phyloP scores from a whole-genome alignment of 2,329 filamentous ascomycete genomes.

The Trichoderma sp. region DNA sequence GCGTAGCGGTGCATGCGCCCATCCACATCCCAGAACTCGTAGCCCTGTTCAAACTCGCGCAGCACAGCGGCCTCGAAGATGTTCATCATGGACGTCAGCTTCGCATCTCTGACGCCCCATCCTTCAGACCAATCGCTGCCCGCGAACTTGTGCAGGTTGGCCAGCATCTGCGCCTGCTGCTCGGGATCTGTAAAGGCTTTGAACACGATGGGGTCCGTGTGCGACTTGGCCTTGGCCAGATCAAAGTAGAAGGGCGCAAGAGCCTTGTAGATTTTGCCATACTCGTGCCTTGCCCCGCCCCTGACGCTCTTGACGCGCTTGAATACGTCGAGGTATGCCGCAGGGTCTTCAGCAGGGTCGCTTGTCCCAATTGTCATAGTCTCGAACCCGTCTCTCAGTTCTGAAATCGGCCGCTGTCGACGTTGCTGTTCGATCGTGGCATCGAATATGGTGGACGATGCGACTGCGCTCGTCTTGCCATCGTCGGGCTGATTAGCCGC shows the following conservation, averaged over 20 bases:
- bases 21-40: conserved; percentile 83
- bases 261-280: conserved; percentile 84
- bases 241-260: conserved; percentile 87
- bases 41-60: conserved; percentile 89
- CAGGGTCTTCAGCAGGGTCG: conserved; percentile 55
- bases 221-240: conserved; percentile 66
- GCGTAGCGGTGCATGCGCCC: conserved; percentile 87
- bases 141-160: conserved; percentile 74
- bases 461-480: conserved; percentile 22
- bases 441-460: conserved; percentile 65
- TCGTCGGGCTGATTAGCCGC: conserved; percentile 22
- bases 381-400: conserved; percentile 69
- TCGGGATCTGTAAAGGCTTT: conserved; percentile 83
- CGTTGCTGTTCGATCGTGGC: conserved; percentile 64
- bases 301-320: conserved; percentile 71
- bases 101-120: conserved; percentile 66
- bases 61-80: conserved; percentile 90
- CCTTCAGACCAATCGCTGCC: conserved; percentile 77
- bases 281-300: conserved; percentile 83
- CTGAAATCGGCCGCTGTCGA: conserved; percentile 39
- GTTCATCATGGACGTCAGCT: conserved; percentile 68
- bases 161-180: conserved; percentile 83
- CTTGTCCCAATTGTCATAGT: conserved; percentile 58
- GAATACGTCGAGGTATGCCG: conserved; percentile 65
- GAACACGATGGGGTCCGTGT: conserved; percentile 80